Evolutionary conservation across 2,329 filamentous ascomycete genomes (phyloP).

Genomic region (Fusarium napiforme): DNA sequence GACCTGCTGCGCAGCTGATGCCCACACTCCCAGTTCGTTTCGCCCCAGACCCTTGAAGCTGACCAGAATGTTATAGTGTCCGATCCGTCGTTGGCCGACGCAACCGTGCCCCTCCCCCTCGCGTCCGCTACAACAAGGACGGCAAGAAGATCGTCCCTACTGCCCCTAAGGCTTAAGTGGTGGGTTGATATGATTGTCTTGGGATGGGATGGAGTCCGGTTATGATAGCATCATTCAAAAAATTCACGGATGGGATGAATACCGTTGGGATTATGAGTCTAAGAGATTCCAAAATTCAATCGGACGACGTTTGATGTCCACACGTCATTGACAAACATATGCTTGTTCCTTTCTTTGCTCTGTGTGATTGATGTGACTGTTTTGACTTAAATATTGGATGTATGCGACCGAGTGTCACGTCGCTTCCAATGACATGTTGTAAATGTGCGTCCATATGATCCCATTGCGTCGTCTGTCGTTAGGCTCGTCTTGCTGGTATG

Average conservation of each 20-base stretch:
- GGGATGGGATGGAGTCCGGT: conserved; percentile 55
- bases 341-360: too few species aligned
- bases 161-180: conserved; percentile 53
- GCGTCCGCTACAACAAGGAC: conserved; percentile 99
- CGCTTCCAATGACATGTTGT: background rate
- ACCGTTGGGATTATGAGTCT: conserved; percentile 48
- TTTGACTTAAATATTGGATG: rapidly evolving
- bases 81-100: conserved; percentile 96
- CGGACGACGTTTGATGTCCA: conserved; percentile 43
- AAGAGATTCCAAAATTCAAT: conserved; percentile 47
- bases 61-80: conserved; percentile 75
- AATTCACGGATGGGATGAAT: conserved; percentile 51
- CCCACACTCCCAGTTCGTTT: conserved; percentile 42
- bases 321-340: conserved; percentile 27
- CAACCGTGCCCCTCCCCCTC: conserved; percentile 97
- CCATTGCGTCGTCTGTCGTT: rapidly evolving
- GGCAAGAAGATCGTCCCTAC: conserved; percentile 99
- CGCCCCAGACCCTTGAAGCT: conserved; percentile 43
- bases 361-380: background rate
- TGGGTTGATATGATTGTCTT: conserved; percentile 43
- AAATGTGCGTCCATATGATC: background rate
- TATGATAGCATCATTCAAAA: conserved; percentile 53
- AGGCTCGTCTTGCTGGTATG: rapidly evolving
- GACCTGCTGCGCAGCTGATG: conserved; percentile 16
- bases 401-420: background rate